Evolutionary conservation across 805 yeast species (phyloP), one percentile per base, ranked within the genome.

Genomic region (Hanseniaspora hatyaiensis): DNA sequence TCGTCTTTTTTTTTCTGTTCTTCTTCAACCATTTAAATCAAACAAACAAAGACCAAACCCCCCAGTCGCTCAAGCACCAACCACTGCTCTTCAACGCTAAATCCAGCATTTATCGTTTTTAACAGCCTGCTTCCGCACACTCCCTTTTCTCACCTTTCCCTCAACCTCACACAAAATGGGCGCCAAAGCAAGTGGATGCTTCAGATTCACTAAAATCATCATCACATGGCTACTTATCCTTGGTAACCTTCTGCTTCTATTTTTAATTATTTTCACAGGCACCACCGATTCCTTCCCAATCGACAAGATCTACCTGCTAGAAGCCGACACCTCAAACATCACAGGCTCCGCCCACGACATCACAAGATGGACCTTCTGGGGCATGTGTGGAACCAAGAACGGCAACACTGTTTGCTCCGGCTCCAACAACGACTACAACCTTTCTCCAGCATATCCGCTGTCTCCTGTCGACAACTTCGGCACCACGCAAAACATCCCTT

Each of bases 341-440:
- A 51, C 67, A 3, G 61, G 68, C 37, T 80, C 82, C 6, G 61
- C 68, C 19, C 45, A 33, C 16, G 61, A 60, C 31, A 56, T 67
- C 41, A 67, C 85, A n/a, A 77, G 83, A 57, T 82, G 88, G 88
- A 80, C 88, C 2, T 81, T 76, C 67, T 82, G 89, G 89, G 88
- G 89, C 55, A 71, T 80, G 39, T 78, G 85, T 62, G 67, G 67
- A 42, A 68, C 13, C 9, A 43, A 42, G 40, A 29, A 29, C 8
- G 53, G 56, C 26, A 57, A 54, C 53, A 23, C 22, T n/a, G 54
- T 54, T 3, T 32, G 44, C 34, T 70, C 63, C 50, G 60, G 64
- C 50, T 8, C 12, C 2, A 8, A 19, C 15, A 45, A 59, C 4
- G 71, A 76, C 57, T 32, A 51, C 12, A 53, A 57, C 34, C 60